Evolutionary conservation across 2,329 filamentous ascomycete genomes (phyloP).

Genomic region (Gremmenia infestans): DNA sequence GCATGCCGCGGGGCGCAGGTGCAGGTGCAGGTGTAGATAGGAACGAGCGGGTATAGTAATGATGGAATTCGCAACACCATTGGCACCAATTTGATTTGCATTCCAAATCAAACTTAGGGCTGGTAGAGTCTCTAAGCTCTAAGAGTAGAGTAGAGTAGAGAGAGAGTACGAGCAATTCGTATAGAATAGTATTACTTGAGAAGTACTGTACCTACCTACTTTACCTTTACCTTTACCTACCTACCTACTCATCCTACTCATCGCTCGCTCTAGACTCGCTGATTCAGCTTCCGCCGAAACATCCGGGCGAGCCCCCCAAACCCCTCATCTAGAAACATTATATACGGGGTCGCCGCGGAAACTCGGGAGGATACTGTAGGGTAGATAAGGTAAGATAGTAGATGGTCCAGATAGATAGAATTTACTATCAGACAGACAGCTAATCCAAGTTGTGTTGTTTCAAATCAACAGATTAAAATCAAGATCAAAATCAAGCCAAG

Average conservation of each 20-base stretch:
- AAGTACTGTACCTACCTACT: no score
- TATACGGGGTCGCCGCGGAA: not conserved
- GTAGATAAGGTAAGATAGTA: no score
- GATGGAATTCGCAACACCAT: not conserved
- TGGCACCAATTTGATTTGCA: not conserved
- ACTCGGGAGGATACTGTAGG: not conserved
- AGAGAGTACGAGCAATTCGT: no score
- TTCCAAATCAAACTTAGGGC: not conserved
- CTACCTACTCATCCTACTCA: not conserved
- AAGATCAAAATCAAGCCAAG: not conserved
- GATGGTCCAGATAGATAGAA: not conserved
- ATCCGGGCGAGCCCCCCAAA: not conserved
- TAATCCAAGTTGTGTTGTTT: no score
- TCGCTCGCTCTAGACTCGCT: slow-evolving; percentile 1
- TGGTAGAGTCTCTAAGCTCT: no score
- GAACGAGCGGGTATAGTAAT: no score
- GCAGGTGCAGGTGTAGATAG: not conserved
- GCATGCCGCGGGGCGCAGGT: slow-evolving; percentile 14
- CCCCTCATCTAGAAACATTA: not conserved
- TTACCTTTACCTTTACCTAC: no score
- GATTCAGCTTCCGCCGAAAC: not conserved
- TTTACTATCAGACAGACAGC: not conserved
- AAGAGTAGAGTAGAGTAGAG: no score
- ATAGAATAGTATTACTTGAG: no score
- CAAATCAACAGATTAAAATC: no score